Evolutionary conservation across 768 basidiomycete species (phyloP), one percentile per base, ranked within the genome.

Genomic region (Cystobasidium ongulense): DNA sequence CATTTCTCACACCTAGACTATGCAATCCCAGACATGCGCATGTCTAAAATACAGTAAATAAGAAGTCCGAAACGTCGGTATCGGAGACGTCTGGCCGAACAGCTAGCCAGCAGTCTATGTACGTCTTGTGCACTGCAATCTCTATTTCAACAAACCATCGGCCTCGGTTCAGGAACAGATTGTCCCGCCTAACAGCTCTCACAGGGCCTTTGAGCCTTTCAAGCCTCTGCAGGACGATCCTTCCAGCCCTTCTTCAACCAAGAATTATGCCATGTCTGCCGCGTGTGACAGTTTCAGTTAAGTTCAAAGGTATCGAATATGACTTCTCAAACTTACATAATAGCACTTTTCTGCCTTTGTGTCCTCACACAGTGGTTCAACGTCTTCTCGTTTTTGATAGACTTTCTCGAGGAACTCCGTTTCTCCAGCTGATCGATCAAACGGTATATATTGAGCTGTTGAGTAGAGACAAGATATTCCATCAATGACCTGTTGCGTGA

Each of bases 201-300:
- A n/a, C n/a, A n/a, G n/a, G n/a, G n/a, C n/a, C n/a, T n/a, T n/a
- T n/a, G n/a, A 41, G 39, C 18, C 39, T 7, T 41, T 50, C 21
- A 59, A 27, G 57, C 63, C 25, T 64, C 63, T 21, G 63, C 33
- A 3, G 63, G 33, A 39, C 54, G 54, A 36, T 71, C 68, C 27
- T 71, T 59, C 68, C 68, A 71, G 31, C 54, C 68, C 11, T 36
- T 31, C 35, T 54, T 71, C 7, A 71, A 1, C 68, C 68, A 71
- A 29, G 68, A 54, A 52, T 71, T 71, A 33, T 71, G 68, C 68
- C 68, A 71, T 27, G 68, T 59, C 68, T 71, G 54, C 35, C 31
- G 36, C 23, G 10, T 4, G 8, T 31, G n/a, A 39, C 1, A 7
- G 57, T 25, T 13, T 27, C 27, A 36, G n/a, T 11, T 13, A 15